These are phyloP conservation scores for Boletus subcaerulescens DNA, from an alignment of 768 basidiomycete species.

Conservation along the genomic window DNA sequence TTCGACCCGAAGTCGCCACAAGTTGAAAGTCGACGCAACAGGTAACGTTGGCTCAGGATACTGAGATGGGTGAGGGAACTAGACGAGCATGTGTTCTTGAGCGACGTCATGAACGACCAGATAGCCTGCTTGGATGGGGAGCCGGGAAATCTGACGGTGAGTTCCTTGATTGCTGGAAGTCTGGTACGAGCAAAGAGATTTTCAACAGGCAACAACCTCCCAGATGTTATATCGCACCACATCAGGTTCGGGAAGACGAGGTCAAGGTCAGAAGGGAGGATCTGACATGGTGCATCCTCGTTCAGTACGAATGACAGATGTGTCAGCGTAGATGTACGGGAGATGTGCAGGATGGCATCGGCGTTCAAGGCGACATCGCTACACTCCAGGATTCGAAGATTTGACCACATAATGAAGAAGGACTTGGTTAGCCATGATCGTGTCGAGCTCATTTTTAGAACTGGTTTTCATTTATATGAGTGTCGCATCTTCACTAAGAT, in stretches of 20 bases:
- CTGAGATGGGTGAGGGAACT: not conserved
- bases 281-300: not conserved
- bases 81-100: not conserved
- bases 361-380: not conserved
- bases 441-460: constrained; percentile 2
- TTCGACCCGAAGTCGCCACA: not conserved
- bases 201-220: not conserved
- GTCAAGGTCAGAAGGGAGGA: not conserved
- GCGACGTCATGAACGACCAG: not conserved
- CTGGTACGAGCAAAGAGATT: not conserved
- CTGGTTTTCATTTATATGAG: no score
- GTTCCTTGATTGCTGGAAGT: not conserved
- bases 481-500: no score
- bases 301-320: not conserved
- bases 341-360: not conserved
- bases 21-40: not conserved
- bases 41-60: not conserved
- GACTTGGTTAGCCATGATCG: not conserved
- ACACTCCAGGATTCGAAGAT: not conserved
- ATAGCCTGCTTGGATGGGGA: not conserved
- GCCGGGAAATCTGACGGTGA: not conserved
- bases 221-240: not conserved
- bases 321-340: not conserved
- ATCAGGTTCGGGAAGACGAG: not conserved
- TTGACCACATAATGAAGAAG: constrained; percentile 3